A percentile compares a stretch with the other conserved stretches of the same genome.
Conservation (phyloP, 495 filamentous ascomycete species). For the Podospora australis region DNA sequence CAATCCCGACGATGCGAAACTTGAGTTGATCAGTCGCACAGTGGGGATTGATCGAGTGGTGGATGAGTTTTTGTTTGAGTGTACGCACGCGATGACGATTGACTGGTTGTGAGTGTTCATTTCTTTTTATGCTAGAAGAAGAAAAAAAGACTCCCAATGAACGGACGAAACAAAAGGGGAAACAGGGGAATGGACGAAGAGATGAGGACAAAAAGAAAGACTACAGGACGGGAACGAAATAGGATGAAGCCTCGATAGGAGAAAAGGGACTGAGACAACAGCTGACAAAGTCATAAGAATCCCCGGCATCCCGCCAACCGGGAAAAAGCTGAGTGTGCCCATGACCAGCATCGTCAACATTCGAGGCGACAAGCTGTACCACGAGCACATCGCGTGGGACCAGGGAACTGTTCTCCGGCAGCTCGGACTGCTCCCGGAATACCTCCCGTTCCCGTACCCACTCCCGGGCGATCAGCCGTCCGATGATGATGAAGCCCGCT, state of each 20-base stretch:
- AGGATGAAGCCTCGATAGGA: too few relatives aligned
- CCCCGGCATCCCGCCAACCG: conserved; percentile 68
- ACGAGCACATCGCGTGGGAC: conserved; percentile 86
- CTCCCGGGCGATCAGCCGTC: conserved; percentile 36
- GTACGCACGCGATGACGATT: conserved; percentile 65
- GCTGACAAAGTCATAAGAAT: conserved; percentile 28
- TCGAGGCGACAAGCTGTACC: conserved; percentile 65
- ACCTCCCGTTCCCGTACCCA: conserved; percentile 50
- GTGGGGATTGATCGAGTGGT: conserved; percentile 51
- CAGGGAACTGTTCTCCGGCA: conserved; percentile 76
- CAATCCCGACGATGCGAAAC: conserved; percentile 58
- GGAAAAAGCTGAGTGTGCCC: conserved; percentile 59
- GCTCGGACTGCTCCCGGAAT: conserved; percentile 61
- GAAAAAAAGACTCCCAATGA: background rate
- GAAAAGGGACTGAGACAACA: background rate
- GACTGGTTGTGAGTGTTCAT: conserved; percentile 64
- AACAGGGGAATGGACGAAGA: too few relatives aligned
- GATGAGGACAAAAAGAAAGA: background rate
- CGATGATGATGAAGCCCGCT: conserved; percentile 35
- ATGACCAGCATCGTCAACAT: conserved; percentile 71
- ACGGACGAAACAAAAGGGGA: background rate
- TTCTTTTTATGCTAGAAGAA: too few relatives aligned
- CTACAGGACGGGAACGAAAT: too few relatives aligned
- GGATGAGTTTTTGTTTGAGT: conserved; percentile 53
- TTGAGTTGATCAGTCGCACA: conserved; percentile 69